Percentiles rank a stretch among this genome's conserved stretches.
These are phyloP conservation scores for Nicotiana undulata DNA, from an alignment of 257 asterid genomes.

Conservation along the genomic window DNA sequence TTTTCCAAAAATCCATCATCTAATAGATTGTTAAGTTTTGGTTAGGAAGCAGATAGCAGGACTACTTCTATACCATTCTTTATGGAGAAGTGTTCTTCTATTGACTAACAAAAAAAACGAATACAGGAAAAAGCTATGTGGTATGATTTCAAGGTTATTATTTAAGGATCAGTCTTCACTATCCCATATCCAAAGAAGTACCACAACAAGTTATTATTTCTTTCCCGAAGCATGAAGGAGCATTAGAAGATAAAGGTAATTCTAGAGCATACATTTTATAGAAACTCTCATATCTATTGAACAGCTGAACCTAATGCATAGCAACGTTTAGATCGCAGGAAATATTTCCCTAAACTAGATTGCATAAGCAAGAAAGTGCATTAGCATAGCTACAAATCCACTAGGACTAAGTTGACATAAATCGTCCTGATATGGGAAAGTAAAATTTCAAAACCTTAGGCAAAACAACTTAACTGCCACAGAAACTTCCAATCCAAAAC, in stretches of 20 bases:
- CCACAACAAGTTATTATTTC: neutral
- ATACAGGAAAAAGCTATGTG: neutral
- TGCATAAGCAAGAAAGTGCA: constrained; percentile 11
- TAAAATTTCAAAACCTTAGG: constrained; percentile 25
- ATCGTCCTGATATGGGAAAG: constrained; percentile 17
- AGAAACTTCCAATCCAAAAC: constrained; percentile 27
- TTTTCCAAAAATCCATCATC: neutral
- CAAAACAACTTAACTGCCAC: constrained; percentile 43
- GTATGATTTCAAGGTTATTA: neutral
- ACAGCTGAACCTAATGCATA: neutral
- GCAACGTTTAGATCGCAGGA: neutral
- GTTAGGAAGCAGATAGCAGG: neutral
- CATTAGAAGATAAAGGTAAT: neutral
- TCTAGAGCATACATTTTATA: neutral
- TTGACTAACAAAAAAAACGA: neutral
- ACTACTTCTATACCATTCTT: neutral
- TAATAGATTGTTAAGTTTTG: neutral
- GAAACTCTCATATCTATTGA: neutral
- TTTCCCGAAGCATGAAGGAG: neutral
- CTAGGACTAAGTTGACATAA: constrained; percentile 21
- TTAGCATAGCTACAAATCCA: constrained; percentile 18
- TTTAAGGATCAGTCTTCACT: neutral
- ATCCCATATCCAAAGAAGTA: neutral
- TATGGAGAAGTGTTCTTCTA: neutral
- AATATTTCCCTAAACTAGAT: neutral